phyloP scores from a whole-genome alignment of 2,329 filamentous ascomycete species.

The Myriosclerotinia scirpicola region DNA sequence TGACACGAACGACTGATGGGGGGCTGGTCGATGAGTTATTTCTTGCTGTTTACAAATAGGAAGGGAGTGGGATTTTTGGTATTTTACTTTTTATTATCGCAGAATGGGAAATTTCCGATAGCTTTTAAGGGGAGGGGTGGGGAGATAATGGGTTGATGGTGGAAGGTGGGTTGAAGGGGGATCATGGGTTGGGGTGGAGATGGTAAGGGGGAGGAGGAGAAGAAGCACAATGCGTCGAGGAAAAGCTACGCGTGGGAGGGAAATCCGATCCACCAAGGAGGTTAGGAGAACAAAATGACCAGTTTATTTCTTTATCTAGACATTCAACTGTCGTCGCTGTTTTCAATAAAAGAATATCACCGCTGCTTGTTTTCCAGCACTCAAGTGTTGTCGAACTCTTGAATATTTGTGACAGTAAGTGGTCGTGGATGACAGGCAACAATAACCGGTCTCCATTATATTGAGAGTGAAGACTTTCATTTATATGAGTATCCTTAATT shows the following conservation, averaged over 20 bases:
- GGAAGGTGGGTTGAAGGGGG: neutral
- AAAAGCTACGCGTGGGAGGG: neutral
- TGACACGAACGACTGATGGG: slow-evolving; percentile 17
- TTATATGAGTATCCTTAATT: no score
- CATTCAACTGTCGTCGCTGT: neutral
- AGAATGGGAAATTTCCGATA: neutral
- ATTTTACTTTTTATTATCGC: neutral
- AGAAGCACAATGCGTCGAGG: neutral
- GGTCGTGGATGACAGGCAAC: neutral
- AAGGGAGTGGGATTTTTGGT: slow-evolving; percentile 1
- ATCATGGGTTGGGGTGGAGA: neutral
- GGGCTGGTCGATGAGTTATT: slow-evolving; percentile 10
- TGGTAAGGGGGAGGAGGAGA: neutral
- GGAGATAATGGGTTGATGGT: neutral
- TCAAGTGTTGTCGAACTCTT: neutral
- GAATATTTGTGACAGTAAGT: neutral
- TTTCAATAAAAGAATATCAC: neutral
- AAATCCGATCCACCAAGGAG: neutral
- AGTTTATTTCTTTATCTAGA: neutral
- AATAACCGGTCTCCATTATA: neutral
- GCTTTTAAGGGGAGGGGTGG: neutral
- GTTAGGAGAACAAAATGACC: neutral
- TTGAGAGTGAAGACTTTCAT: no score
- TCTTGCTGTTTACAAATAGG: slow-evolving; percentile 12
- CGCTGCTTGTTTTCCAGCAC: neutral